phyloP scores from a whole-genome alignment of 2,329 filamentous ascomycete species.

The Mycocentrospora acerina region DNA sequence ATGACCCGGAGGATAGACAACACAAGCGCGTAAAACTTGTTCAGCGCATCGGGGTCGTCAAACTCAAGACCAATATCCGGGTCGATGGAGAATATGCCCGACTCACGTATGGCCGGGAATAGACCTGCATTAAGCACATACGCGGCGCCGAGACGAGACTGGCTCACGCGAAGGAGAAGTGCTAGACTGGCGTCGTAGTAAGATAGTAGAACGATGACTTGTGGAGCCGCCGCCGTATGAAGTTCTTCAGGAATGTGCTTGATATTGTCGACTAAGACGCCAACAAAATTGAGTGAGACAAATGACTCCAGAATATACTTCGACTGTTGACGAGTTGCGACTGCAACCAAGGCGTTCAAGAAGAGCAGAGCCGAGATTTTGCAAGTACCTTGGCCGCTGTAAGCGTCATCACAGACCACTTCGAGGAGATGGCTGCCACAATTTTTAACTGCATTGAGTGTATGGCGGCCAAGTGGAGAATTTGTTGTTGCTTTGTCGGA shows the following conservation, averaged over 20 bases:
- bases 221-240: constrained; percentile 42
- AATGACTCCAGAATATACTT: constrained; percentile 76
- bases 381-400: constrained; percentile 76
- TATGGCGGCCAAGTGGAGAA: constrained; percentile 48
- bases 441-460: constrained; percentile 70
- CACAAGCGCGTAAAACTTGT: constrained; percentile 82
- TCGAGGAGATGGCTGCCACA: constrained; percentile 82
- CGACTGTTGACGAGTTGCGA: constrained; percentile 72
- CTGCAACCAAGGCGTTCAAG: constrained; percentile 73
- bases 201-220: constrained; percentile 57
- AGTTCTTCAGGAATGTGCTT: constrained; percentile 72
- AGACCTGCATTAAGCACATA: constrained; percentile 87
- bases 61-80: constrained; percentile 85
- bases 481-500: constrained; percentile 46
- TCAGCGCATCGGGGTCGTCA: constrained; percentile 68
- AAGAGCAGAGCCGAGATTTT: constrained; percentile 84
- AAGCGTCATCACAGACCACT: constrained; percentile 89
- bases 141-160: constrained; percentile 80
- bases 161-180: constrained; percentile 79
- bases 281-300: constrained; percentile 85
- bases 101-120: constrained; percentile 77
- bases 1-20: constrained; percentile 79
- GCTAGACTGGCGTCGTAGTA: constrained; percentile 76
- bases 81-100: constrained; percentile 83
- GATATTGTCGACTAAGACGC: constrained; percentile 85